Percentiles rank a stretch among this genome's conserved stretches.
Conservation (phyloP, 2,329 filamentous ascomycete species). For the Monilinia laxa region DNA sequence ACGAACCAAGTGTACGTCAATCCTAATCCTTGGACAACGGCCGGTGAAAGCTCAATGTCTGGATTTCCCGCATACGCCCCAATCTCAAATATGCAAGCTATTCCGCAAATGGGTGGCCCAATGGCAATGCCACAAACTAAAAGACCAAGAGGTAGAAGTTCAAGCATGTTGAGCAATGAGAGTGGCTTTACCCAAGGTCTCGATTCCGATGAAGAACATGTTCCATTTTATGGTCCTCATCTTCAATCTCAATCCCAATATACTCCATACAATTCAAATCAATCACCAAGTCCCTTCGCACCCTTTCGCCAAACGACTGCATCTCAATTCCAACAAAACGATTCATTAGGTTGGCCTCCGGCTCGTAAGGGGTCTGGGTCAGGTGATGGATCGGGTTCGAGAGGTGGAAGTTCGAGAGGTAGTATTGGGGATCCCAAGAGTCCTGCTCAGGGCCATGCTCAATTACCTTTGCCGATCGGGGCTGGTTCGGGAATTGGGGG, state of each 20-base stretch:
- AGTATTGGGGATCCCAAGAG: conserved; percentile 55
- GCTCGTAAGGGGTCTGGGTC: conserved; percentile 22
- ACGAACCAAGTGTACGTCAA: conserved; percentile 6
- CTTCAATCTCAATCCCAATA: conserved; percentile 17
- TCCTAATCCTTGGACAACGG: conserved; percentile 3
- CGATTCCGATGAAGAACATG: conserved; percentile 39
- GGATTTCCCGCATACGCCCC: conserved; percentile 17
- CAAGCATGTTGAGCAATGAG: conserved; percentile 65
- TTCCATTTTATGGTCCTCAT: conserved; percentile 14
- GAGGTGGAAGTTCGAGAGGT: conserved; percentile 44
- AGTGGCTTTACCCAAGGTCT: conserved; percentile 67
- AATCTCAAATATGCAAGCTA: conserved; percentile 6
- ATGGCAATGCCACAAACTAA: conserved; percentile 13
- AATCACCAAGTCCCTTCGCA: conserved; percentile 17
- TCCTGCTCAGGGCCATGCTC: conserved; percentile 40
- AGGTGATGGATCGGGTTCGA: conserved; percentile 40
- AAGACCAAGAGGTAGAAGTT: conserved; percentile 47
- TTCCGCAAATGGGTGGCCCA: conserved; percentile 3
- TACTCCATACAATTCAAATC: conserved; percentile 5
- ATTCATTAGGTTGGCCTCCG: conserved; percentile 1
- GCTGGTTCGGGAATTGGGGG: conserved; percentile 3
- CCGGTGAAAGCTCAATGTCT: conserved; percentile 15
- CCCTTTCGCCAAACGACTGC: conserved; percentile 5
- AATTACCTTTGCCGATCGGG: conserved; percentile 10
- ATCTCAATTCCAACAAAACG: conserved; percentile 6